Percentiles rank a stretch among this genome's conserved stretches.
These are phyloP conservation scores for Fusarium chlamydosporum DNA, from an alignment of 2,329 filamentous ascomycete genomes.

Conservation along the genomic window DNA sequence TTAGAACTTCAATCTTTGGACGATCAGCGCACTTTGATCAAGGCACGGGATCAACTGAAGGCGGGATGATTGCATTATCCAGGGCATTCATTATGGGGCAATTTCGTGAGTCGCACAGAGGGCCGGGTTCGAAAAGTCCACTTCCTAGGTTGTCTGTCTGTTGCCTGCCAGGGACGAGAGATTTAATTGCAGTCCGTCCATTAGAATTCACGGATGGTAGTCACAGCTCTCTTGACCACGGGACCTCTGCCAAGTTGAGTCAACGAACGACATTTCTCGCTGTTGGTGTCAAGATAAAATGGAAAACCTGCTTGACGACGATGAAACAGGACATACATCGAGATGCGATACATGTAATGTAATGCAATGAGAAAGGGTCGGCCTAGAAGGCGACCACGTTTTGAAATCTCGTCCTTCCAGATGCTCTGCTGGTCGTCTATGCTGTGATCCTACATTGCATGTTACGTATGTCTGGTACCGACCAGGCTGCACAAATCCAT, in stretches of 20 bases:
- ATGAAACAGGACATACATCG: slow-evolving; percentile 23
- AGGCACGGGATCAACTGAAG: slow-evolving; percentile 45
- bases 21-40: slow-evolving; percentile 46
- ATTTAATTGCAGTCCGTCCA: slow-evolving; percentile 43
- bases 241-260: slow-evolving; percentile 32
- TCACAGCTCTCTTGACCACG: slow-evolving; percentile 31
- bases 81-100: slow-evolving; percentile 42
- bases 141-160: slow-evolving; percentile 4
- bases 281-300: slow-evolving; percentile 2
- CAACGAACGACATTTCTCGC: slow-evolving; percentile 25
- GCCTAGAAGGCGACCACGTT: slow-evolving; percentile 24
- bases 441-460: slow-evolving; percentile 26
- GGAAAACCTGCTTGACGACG: slow-evolving; percentile 36
- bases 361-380: slow-evolving; percentile 9
- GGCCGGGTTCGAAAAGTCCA: slow-evolving; percentile 13
- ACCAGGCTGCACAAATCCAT: slow-evolving; percentile 36
- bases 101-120: slow-evolving; percentile 28
- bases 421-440: slow-evolving; percentile 26
- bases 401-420: slow-evolving; percentile 13
- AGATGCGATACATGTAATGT: slow-evolving; percentile 24
- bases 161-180: slow-evolving; percentile 36
- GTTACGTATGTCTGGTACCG: slow-evolving; percentile 26
- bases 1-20: slow-evolving; percentile 34
- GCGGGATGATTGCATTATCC: slow-evolving; percentile 39
- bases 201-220: slow-evolving; percentile 1